phyloP scores from a whole-genome alignment of 2,329 filamentous ascomycete species.

The Gaeumannomyces sp. region DNA sequence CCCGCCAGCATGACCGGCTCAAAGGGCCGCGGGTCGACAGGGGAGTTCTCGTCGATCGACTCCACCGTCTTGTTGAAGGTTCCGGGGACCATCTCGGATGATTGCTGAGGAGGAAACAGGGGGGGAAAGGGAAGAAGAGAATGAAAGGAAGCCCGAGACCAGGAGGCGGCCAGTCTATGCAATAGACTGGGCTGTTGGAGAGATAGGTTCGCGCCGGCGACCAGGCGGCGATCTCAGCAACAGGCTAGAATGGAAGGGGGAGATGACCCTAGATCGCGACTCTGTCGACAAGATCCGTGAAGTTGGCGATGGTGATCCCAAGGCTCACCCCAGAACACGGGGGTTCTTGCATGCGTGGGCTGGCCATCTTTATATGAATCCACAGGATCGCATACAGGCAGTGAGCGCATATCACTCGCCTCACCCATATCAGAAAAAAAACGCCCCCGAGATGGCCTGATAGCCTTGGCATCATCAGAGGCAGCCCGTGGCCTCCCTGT shows the following conservation, averaged over 20 bases:
- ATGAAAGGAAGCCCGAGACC: neutral
- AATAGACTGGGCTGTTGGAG: conserved; percentile 3
- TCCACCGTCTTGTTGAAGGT: conserved; percentile 42
- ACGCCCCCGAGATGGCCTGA: neutral
- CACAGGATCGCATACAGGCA: too few species aligned
- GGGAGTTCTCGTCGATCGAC: conserved; percentile 5
- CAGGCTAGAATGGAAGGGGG: neutral
- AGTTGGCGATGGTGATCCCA: conserved; percentile 4
- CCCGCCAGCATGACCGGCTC: neutral
- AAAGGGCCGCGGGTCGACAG: neutral
- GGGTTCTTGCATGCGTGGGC: neutral
- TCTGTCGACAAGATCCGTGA: conserved; percentile 5
- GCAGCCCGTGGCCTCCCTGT: neutral
- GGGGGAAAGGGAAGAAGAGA: neutral
- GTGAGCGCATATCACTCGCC: neutral
- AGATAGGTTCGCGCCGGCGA: neutral
- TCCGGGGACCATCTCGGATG: conserved; percentile 52
- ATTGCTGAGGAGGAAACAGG: neutral
- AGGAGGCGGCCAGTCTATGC: conserved; percentile 2
- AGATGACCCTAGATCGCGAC: conserved; percentile 6
- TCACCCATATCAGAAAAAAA: neutral
- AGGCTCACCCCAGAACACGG: neutral
- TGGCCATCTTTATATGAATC: neutral
- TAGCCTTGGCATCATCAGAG: neutral
- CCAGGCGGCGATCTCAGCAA: conserved; percentile 3